These are phyloP conservation scores for Aspergillus texensis DNA, from an alignment of 2,329 filamentous ascomycete species.

Conservation along the genomic window DNA sequence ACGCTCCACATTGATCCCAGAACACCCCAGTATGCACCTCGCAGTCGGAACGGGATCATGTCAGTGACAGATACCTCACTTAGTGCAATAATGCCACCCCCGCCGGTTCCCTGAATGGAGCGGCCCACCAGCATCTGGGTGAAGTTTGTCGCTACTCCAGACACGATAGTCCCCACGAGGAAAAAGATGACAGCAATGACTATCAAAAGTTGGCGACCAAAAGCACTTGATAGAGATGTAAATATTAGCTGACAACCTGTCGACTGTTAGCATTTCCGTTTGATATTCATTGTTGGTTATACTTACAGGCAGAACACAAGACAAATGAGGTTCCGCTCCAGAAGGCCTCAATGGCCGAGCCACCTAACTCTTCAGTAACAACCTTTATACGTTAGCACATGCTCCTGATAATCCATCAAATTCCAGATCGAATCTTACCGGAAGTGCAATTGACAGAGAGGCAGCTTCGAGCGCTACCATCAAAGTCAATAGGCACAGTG, in stretches of 20 bases:
- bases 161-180: background rate
- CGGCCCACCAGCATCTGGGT: background rate
- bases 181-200: background rate
- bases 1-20: background rate
- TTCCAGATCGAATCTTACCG: background rate
- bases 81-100: background rate
- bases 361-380: background rate
- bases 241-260: background rate
- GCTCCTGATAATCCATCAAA: background rate
- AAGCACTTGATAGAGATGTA: background rate
- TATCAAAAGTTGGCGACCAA: background rate
- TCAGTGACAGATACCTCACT: background rate
- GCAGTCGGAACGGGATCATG: background rate
- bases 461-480: background rate
- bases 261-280: background rate
- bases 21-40: background rate
- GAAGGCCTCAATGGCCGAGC: background rate
- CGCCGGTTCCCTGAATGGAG: background rate
- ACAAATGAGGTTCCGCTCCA: background rate
- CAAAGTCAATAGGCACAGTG: background rate
- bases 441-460: background rate
- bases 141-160: background rate
- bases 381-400: background rate
- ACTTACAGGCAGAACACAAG: background rate
- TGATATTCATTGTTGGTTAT: background rate